Conservation (phyloP, 2,329 filamentous ascomycete genomes). For the Fusarium setosum region DNA sequence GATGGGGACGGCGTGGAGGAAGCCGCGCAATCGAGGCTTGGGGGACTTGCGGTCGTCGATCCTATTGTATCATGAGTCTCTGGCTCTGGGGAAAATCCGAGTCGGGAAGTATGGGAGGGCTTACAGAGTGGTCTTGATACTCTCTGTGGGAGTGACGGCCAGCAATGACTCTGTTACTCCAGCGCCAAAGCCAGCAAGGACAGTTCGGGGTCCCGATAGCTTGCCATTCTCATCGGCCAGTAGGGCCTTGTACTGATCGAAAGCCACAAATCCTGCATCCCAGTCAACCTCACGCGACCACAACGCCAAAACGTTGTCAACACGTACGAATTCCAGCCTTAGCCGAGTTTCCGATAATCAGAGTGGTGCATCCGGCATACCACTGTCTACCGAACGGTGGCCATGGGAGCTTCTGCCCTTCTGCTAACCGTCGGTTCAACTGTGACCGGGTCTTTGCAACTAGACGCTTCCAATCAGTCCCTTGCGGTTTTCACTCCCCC, state of each 20-base stretch:
- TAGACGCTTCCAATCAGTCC: slow-evolving; percentile 48
- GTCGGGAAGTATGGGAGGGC: background rate
- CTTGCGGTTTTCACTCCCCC: background rate
- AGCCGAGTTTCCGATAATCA: slow-evolving; percentile 95
- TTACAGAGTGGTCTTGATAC: slow-evolving; percentile 94
- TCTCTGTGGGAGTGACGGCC: slow-evolving; percentile 96
- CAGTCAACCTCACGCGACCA: slow-evolving; percentile 21
- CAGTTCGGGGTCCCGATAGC: slow-evolving; percentile 89
- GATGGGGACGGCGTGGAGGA: slow-evolving; percentile 88
- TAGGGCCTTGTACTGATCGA: slow-evolving; percentile 90
- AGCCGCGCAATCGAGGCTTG: slow-evolving; percentile 89
- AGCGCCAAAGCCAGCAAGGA: slow-evolving; percentile 93
- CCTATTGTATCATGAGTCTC: slow-evolving; percentile 53
- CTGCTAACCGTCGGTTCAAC: slow-evolving; percentile 85
- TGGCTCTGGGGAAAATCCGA: background rate
- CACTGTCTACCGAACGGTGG: slow-evolving; percentile 93
- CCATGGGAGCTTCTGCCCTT: slow-evolving; percentile 91
- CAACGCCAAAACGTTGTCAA: background rate
- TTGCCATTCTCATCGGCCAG: slow-evolving; percentile 87
- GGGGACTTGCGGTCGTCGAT: slow-evolving; percentile 94
- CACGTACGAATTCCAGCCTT: slow-evolving; percentile 92
- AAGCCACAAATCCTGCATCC: slow-evolving; percentile 80
- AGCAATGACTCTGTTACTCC: slow-evolving; percentile 93
- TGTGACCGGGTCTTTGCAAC: slow-evolving; percentile 96
- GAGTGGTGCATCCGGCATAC: slow-evolving; percentile 97